Evolutionary conservation across 805 yeast genomes (phyloP), one percentile per base, ranked within the genome.

Genomic region (Barnettozyma sucrosica): DNA sequence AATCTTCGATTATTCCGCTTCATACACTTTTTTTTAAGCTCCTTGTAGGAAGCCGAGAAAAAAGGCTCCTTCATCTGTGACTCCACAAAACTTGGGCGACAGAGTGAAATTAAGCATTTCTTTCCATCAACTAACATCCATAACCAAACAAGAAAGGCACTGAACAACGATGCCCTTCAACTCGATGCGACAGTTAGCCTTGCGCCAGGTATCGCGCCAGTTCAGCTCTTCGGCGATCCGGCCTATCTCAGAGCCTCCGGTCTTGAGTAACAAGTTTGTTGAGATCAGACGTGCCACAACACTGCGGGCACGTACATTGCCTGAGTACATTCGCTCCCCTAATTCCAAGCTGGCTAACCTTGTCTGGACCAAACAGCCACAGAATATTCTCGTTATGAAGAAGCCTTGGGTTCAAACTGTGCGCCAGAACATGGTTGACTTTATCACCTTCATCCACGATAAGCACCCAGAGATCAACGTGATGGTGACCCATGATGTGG

Each of bases 321-420:
- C 89, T 3, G 78, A 77, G 38, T 82, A 73, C 58, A 72, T 75
- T 36, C 66, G 72, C 2, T 67, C 78, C 11, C 74, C 83, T 7
- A 76, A 77, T 53, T 79, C 86, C 8, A 81, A 81, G 56, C 70
- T 84, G 41, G 80, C 78, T 54, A 72, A 77, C 24, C 61, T 89
- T 39, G 66, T 77, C 11, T 89, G 97, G 97, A 72, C 76, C n/a
- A 62, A 67, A 14, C 85, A 88, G 1, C 75, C 88, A 10, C 78
- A 80, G 50, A 92, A 90, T 61, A 78, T 92, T 9, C 75, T 84
- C 46, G 71, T 92, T 16, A 87, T 88, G 26, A 90, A 89, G 66
- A 92, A 92, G 61, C 96, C 96, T 2, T 80, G 86, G 82, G 79
- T 87, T 44, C 63, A 67, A 2, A 67, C 69, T 8, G 95, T 88